A percentile compares a stretch with the other conserved stretches of the same genome.
phyloP scores from a whole-genome alignment of 257 asterid genomes.

The Verbascum thapsus region DNA sequence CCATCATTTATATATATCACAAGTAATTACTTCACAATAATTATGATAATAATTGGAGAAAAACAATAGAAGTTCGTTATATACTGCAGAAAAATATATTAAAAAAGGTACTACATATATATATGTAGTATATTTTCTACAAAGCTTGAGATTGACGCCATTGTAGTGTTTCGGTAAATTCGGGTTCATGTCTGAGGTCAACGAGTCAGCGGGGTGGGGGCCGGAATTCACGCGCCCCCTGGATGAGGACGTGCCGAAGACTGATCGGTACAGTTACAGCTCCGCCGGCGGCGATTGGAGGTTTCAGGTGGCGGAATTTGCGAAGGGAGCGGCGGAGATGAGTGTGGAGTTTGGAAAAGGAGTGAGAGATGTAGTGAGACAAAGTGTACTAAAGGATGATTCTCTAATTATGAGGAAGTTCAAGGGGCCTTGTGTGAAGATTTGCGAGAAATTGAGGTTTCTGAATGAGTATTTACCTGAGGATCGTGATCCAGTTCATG shows the following conservation, averaged over 20 bases:
- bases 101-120: background rate
- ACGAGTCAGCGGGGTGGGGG: conserved; percentile 43
- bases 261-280: conserved; percentile 11
- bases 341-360: conserved; percentile 90
- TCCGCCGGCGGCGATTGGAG: conserved; percentile 48
- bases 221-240: conserved; percentile 18
- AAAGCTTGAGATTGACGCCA: too few species aligned
- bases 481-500: conserved; percentile 94
- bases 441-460: conserved; percentile 58
- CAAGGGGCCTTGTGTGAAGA: conserved; percentile 58
- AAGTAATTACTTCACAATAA: too few species aligned
- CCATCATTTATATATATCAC: too few species aligned
- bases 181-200: conserved; percentile 48
- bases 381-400: conserved; percentile 79
- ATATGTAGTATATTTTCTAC: background rate
- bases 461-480: conserved; percentile 85
- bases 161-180: background rate
- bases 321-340: conserved; percentile 93
- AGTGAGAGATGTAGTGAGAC: conserved; percentile 87
- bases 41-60: too few species aligned
- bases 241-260: conserved; percentile 15
- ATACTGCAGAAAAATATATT: background rate
- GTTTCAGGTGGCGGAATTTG: conserved; percentile 77
- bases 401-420: conserved; percentile 70
- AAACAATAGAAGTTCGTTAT: too few species aligned